phyloP scores from a whole-genome alignment of 1,284 basidiomycete species.

The Tilletia walkeri region DNA sequence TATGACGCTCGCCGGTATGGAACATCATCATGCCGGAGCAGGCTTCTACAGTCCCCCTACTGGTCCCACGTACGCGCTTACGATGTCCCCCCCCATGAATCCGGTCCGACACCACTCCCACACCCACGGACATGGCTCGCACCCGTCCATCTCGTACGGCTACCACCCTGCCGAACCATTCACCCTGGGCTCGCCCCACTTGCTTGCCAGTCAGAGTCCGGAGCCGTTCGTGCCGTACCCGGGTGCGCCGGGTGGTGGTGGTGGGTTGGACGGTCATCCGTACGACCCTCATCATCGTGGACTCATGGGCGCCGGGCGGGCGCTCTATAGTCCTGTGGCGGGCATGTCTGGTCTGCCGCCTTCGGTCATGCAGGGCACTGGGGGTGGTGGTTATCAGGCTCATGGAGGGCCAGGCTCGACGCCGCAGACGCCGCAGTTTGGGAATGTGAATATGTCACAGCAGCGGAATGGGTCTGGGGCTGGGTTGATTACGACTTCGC shows the following conservation, averaged over 20 bases:
- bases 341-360: constrained; percentile 10
- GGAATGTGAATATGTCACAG: background rate
- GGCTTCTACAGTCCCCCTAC: background rate
- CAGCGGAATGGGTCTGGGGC: background rate
- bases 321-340: constrained; percentile 2
- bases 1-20: constrained; percentile 1
- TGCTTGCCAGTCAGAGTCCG: constrained; percentile 3
- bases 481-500: background rate
- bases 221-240: background rate
- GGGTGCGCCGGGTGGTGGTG: background rate
- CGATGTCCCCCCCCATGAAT: constrained; percentile 5
- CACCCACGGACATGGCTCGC: background rate
- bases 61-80: background rate
- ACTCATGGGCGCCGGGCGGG: background rate
- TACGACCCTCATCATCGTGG: background rate
- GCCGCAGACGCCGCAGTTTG: constrained; percentile 10
- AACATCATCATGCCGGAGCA: background rate
- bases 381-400: background rate
- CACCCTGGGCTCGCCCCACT: background rate
- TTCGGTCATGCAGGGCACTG: background rate
- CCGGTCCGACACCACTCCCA: background rate
- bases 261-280: constrained; percentile 6
- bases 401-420: background rate
- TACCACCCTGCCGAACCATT: constrained; percentile 10
- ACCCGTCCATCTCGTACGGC: constrained; percentile 10